Conservation (phyloP, 306 rosid species). For the Styphnolobium japonicum region DNA sequence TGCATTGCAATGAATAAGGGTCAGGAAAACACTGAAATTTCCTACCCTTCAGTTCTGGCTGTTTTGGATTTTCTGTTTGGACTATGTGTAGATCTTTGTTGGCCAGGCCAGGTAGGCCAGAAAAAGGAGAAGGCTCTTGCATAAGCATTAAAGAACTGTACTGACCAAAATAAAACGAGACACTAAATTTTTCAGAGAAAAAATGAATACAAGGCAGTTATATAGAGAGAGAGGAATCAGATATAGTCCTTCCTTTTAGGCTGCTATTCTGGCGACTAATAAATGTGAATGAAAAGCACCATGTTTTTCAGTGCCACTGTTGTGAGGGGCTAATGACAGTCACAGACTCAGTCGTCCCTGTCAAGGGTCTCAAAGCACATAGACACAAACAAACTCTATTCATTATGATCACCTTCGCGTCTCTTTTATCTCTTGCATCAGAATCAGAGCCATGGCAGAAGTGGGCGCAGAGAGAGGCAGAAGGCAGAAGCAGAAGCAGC, state of each 20-base stretch:
- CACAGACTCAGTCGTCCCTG: slow-evolving; percentile 65
- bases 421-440: slow-evolving; percentile 34
- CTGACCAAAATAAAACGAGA: slow-evolving; percentile 20
- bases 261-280: slow-evolving; percentile 40
- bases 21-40: slow-evolving; percentile 28
- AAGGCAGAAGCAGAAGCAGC: slow-evolving; percentile 36
- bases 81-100: slow-evolving; percentile 42
- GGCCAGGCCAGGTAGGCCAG: slow-evolving; percentile 44
- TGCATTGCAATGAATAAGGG: slow-evolving; percentile 36
- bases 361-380: slow-evolving; percentile 38
- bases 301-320: slow-evolving; percentile 93
- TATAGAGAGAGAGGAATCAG: slow-evolving; percentile 12
- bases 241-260: slow-evolving; percentile 13
- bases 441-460: slow-evolving; percentile 69
- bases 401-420: slow-evolving; percentile 33
- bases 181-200: background rate
- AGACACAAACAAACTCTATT: slow-evolving; percentile 64
- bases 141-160: slow-evolving; percentile 35
- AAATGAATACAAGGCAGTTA: slow-evolving; percentile 16
- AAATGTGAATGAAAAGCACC: slow-evolving; percentile 55
- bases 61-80: slow-evolving; percentile 61
- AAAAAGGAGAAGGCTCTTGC: slow-evolving; percentile 11
- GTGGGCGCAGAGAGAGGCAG: slow-evolving; percentile 37
- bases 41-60: slow-evolving; percentile 35
- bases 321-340: slow-evolving; percentile 58